Evolutionary conservation across 306 rosid genomes (phyloP).

Genomic region (Sesbania bispinosa): DNA sequence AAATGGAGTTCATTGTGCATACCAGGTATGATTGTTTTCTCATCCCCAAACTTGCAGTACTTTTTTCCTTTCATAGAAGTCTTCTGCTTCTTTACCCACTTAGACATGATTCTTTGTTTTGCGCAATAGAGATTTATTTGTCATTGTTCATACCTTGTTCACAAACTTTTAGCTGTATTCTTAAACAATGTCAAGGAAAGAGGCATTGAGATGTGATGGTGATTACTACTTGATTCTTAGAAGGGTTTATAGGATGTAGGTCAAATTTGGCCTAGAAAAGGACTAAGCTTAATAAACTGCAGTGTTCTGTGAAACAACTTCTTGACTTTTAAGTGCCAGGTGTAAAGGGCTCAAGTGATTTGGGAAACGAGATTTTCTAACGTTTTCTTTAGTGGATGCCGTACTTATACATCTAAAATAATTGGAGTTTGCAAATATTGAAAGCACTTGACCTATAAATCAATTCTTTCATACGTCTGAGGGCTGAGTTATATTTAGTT

Average conservation of each 20-base stretch:
- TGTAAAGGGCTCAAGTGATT: not conserved
- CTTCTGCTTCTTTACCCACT: slow-evolving; percentile 4
- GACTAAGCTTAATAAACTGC: not conserved
- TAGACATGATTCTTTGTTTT: not conserved
- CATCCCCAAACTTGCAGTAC: not conserved
- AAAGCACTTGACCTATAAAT: not conserved
- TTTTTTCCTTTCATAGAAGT: not conserved
- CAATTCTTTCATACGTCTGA: not conserved
- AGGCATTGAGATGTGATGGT: not conserved
- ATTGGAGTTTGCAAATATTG: not conserved
- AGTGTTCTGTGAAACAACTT: not conserved
- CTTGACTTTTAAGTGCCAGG: not conserved
- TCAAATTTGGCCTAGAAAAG: not conserved
- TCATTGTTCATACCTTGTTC: not conserved
- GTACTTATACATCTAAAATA: not conserved
- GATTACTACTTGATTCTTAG: not conserved
- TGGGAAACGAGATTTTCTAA: not conserved
- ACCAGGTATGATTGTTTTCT: slow-evolving; percentile 48
- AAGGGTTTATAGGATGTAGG: not conserved
- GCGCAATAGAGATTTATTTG: not conserved
- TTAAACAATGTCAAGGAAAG: not conserved
- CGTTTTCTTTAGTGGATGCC: not conserved
- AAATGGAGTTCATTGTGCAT: slow-evolving; percentile 84
- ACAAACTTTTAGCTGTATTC: not conserved
- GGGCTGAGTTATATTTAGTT: not conserved